Conservation (phyloP, 2,329 filamentous ascomycete species). For the Xylaria sp. region DNA sequence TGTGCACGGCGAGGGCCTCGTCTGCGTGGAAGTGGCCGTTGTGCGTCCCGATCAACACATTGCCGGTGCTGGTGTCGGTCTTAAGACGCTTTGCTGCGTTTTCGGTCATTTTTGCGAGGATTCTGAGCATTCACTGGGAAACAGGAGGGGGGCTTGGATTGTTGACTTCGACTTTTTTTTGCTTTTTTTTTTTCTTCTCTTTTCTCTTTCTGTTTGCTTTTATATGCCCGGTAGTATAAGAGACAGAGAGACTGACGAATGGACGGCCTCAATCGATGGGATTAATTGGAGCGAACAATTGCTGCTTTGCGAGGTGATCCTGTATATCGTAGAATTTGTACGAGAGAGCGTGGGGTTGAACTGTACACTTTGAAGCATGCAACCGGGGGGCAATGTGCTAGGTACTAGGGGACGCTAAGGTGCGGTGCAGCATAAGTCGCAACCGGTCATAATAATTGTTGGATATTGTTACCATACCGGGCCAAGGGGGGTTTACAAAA, state of each 20-base stretch:
- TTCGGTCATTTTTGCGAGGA: constrained; percentile 69
- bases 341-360: constrained; percentile 25
- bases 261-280: neutral
- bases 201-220: neutral
- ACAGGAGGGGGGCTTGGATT: neutral
- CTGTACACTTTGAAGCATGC: neutral
- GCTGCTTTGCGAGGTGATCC: neutral
- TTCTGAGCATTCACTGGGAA: constrained; percentile 56
- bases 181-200: neutral
- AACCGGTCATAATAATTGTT: too few relatives aligned
- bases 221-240: neutral
- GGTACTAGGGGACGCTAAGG: too few relatives aligned
- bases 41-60: constrained; percentile 86
- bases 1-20: constrained; percentile 95
- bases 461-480: too few relatives aligned
- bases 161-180: neutral
- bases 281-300: neutral
- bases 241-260: neutral
- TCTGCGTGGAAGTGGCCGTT: constrained; percentile 99
- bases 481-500: too few relatives aligned
- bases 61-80: constrained; percentile 58
- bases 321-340: constrained; percentile 8
- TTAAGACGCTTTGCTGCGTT: constrained; percentile 85
- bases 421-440: too few relatives aligned
- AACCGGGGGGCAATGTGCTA: neutral